phyloP scores from a whole-genome alignment of 345 rosid species.

The Moricandia moricandioides region DNA sequence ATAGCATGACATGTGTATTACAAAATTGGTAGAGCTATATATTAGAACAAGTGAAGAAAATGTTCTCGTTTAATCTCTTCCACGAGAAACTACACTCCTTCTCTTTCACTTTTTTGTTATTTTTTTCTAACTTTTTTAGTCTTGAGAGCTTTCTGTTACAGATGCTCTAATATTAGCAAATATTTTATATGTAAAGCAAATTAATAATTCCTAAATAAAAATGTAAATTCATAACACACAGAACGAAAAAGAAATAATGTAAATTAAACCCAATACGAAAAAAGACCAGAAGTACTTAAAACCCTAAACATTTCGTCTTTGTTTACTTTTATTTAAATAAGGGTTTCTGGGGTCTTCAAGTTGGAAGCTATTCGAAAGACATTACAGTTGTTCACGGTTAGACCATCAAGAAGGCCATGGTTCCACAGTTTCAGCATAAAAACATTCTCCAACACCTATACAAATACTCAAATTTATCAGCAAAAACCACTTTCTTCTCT shows the following conservation, averaged over 20 bases:
- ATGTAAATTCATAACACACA: neutral
- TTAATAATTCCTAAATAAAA: neutral
- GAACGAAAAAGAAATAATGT: neutral
- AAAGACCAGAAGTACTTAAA: too few species aligned
- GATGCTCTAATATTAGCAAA: neutral
- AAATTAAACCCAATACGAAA: neutral
- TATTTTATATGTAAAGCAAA: neutral
- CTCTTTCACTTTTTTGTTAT: too few species aligned
- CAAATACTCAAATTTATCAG: constrained; percentile 14
- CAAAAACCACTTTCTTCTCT: constrained; percentile 1
- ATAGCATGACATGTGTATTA: too few species aligned
- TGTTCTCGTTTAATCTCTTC: too few species aligned
- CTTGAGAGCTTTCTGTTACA: too few species aligned
- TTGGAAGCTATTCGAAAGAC: constrained; percentile 48
- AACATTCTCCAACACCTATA: constrained; percentile 92
- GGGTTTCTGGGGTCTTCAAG: constrained; percentile 30
- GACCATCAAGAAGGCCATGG: constrained; percentile 83
- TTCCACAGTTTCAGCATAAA: constrained; percentile 95
- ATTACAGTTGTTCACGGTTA: constrained; percentile 83
- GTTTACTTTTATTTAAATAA: constrained; percentile 12
- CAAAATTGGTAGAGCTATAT: too few species aligned
- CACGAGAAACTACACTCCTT: too few species aligned
- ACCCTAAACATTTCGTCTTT: neutral
- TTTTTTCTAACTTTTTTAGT: too few species aligned
- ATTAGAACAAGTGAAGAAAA: too few species aligned